Conservation (phyloP, 331 rosid genomes). For the Stylosanthes scabra region DNA sequence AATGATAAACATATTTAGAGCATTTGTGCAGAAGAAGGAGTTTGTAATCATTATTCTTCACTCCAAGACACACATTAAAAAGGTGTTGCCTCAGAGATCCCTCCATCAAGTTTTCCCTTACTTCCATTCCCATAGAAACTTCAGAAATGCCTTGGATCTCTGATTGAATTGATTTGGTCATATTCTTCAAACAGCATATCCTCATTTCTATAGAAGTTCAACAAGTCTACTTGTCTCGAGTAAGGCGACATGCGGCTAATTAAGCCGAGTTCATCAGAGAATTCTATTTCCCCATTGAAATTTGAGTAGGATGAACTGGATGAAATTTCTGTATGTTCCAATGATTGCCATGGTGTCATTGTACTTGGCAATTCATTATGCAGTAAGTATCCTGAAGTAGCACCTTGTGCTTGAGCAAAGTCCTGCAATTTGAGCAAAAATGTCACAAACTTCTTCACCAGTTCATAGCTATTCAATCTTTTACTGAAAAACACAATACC, state of each 20-base stretch:
- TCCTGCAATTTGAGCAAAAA: slow-evolving; percentile 54
- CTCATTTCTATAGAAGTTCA: slow-evolving; percentile 54
- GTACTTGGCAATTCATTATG: slow-evolving; percentile 50
- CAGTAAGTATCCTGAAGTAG: slow-evolving; percentile 40
- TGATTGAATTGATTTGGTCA: slow-evolving; percentile 52
- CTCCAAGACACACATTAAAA: slow-evolving; percentile 89
- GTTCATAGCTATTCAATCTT: not conserved
- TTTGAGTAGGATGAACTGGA: slow-evolving; percentile 79
- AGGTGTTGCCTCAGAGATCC: slow-evolving; percentile 77
- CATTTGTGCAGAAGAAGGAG: slow-evolving; percentile 25
- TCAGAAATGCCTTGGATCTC: slow-evolving; percentile 55
- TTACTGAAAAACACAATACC: slow-evolving; percentile 47
- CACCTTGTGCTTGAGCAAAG: slow-evolving; percentile 56
- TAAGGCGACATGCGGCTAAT: slow-evolving; percentile 58
- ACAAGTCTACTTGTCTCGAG: slow-evolving; percentile 55
- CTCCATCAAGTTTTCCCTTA: slow-evolving; percentile 30
- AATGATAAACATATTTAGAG: slow-evolving; percentile 22
- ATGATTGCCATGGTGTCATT: slow-evolving; percentile 58
- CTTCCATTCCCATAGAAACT: slow-evolving; percentile 38
- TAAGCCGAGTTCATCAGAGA: slow-evolving; percentile 49
- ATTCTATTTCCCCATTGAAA: slow-evolving; percentile 58
- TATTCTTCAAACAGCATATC: slow-evolving; percentile 59
- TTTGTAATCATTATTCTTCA: slow-evolving; percentile 38
- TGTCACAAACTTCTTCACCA: slow-evolving; percentile 17
- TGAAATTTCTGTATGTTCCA: slow-evolving; percentile 60